A percentile compares a stretch with the other conserved stretches of the same genome.
These are phyloP conservation scores for Euphorbia corollata DNA, from an alignment of 441 rosid species.

Conservation along the genomic window DNA sequence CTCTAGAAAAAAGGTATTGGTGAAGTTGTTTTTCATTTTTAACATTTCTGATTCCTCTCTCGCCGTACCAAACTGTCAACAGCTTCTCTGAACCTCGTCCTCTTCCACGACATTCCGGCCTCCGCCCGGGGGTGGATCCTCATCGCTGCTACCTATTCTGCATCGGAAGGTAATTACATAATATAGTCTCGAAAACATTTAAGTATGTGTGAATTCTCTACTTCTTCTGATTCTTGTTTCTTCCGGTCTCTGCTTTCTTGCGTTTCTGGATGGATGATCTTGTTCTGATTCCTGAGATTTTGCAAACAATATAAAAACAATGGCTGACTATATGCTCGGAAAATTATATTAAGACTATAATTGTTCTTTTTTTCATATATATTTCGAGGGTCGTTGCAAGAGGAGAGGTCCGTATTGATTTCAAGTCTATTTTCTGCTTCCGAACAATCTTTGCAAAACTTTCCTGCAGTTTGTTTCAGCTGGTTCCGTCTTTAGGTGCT, in stretches of 20 bases:
- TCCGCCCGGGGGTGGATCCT: background rate
- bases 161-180: background rate
- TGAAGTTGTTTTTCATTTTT: background rate
- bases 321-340: background rate
- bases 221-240: background rate
- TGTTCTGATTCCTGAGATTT: background rate
- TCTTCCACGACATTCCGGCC: conserved; percentile 5
- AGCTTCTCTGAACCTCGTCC: background rate
- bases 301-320: background rate
- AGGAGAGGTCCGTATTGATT: background rate
- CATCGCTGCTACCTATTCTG: background rate
- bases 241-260: background rate
- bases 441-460: background rate
- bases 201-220: background rate
- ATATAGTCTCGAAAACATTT: background rate
- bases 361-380: background rate
- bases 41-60: background rate
- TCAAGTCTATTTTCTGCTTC: background rate
- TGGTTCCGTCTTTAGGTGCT: background rate
- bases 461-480: background rate
- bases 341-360: background rate
- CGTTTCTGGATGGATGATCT: background rate
- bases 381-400: background rate
- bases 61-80: background rate
- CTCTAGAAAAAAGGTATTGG: background rate